A percentile compares a stretch with the other conserved stretches of the same genome.
Conservation (phyloP, 176 grass and related monocot species). For the Chloris gayana region DNA sequence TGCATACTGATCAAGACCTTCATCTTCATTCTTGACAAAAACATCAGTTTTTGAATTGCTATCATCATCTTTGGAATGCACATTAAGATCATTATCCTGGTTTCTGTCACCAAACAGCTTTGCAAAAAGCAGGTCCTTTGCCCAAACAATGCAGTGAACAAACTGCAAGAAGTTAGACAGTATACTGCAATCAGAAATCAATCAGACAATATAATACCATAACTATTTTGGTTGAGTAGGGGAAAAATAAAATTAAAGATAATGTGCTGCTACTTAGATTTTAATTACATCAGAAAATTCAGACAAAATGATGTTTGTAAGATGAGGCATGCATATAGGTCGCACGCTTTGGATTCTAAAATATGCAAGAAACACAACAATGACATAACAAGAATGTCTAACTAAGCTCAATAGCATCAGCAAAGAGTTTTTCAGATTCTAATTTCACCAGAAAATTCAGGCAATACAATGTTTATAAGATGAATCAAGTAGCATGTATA, state of each 20-base stretch:
- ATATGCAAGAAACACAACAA: too few relatives aligned
- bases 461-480: too few relatives aligned
- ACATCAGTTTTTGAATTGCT: slow-evolving; percentile 65
- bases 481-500: slow-evolving; percentile 6
- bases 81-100: slow-evolving; percentile 96
- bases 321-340: background rate
- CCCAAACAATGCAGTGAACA: slow-evolving; percentile 98
- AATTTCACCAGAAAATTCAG: too few relatives aligned
- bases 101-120: slow-evolving; percentile 96
- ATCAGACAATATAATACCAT: background rate
- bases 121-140: slow-evolving; percentile 97
- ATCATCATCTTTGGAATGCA: slow-evolving; percentile 64
- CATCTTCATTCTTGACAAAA: slow-evolving; percentile 61
- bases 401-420: slow-evolving; percentile 10
- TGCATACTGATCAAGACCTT: slow-evolving; percentile 74
- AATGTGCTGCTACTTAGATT: background rate
- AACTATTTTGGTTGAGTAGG: background rate
- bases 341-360: background rate
- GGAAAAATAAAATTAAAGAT: slow-evolving; percentile 7
- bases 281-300: background rate
- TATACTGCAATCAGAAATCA: background rate
- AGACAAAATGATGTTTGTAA: too few relatives aligned
- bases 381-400: background rate
- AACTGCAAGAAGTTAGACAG: slow-evolving; percentile 59
- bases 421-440: background rate